Conservation (phyloP, 208 protist species). For the Leishmania tarentolae region DNA sequence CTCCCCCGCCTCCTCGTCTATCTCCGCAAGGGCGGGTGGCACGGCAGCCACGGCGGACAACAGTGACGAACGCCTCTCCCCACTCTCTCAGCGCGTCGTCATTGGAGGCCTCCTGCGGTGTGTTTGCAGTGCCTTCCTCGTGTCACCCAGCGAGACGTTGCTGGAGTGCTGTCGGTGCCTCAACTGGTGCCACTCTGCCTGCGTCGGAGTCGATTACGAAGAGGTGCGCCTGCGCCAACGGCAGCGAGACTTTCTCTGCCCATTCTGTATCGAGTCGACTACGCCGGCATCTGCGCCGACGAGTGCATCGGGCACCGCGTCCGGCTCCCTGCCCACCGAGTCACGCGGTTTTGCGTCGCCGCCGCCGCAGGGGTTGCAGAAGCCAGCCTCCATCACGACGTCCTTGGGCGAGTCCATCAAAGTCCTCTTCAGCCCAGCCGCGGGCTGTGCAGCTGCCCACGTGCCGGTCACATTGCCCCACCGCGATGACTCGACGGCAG, state of each 20-base stretch:
- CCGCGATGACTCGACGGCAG: not conserved
- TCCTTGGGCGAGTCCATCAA: constrained; percentile 24
- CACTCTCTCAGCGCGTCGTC: constrained; percentile 21
- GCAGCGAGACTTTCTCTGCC: constrained; percentile 54
- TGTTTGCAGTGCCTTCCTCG: constrained; percentile 73
- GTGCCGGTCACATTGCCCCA: not conserved
- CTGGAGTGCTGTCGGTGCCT: constrained; percentile 69
- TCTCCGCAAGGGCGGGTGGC: not conserved
- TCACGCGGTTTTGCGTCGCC: not conserved
- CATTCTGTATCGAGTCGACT: constrained; percentile 42
- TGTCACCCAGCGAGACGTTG: constrained; percentile 53
- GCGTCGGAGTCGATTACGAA: constrained; percentile 67
- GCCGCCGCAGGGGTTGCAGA: not conserved
- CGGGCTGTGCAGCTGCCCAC: constrained; percentile 1
- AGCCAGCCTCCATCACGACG: constrained; percentile 19
- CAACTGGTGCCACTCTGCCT: constrained; percentile 80
- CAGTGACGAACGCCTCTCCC: not conserved
- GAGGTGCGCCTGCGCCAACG: constrained; percentile 45
- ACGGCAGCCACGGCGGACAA: not conserved
- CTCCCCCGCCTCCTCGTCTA: not conserved
- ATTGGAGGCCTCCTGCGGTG: constrained; percentile 72
- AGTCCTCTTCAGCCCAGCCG: constrained; percentile 6
- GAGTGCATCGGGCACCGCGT: not conserved
- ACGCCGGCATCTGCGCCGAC: not conserved
- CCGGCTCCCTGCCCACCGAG: not conserved